phyloP scores from a whole-genome alignment of 2,329 filamentous ascomycete genomes.

The Botrytis paeoniae region DNA sequence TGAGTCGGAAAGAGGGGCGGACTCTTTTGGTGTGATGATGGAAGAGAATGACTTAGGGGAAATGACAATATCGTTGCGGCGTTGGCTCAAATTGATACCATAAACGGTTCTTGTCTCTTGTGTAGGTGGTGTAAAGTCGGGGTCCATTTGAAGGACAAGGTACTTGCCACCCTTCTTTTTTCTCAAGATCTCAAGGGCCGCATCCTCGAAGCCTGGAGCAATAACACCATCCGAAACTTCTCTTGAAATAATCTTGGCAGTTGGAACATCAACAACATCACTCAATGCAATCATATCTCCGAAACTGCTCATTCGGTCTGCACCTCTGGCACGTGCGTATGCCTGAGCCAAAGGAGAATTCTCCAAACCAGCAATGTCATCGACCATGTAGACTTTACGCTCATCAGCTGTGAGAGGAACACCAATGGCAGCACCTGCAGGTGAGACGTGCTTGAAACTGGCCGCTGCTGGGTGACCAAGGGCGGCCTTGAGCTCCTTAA shows the following conservation, averaged over 20 bases:
- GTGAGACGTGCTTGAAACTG: slow-evolving; percentile 99
- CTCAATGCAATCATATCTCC: slow-evolving; percentile 94
- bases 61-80: slow-evolving; percentile 89
- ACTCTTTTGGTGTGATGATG: slow-evolving; percentile 82
- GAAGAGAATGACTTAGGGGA: slow-evolving; percentile 79
- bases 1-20: slow-evolving; percentile 67
- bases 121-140: slow-evolving; percentile 70
- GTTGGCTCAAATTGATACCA: slow-evolving; percentile 82
- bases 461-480: slow-evolving; percentile 87
- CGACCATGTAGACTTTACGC: slow-evolving; percentile 97
- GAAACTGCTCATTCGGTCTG: slow-evolving; percentile 98
- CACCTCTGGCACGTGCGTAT: slow-evolving; percentile 90
- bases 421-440: slow-evolving; percentile 91
- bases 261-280: slow-evolving; percentile 84
- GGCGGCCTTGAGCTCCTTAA: slow-evolving; percentile 91
- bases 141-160: slow-evolving; percentile 91
- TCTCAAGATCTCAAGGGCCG: slow-evolving; percentile 83
- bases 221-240: slow-evolving; percentile 98
- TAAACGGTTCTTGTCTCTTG: slow-evolving; percentile 85
- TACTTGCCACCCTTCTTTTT: slow-evolving; percentile 99
- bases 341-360: slow-evolving; percentile 84
- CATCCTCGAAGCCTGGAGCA: slow-evolving; percentile 79
- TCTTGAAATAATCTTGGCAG: slow-evolving; percentile 94
- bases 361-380: slow-evolving; percentile 88
- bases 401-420: slow-evolving; percentile 82